Conservation (phyloP, 164 flowering plant genomes). For the Cinnamomum chago region DNA sequence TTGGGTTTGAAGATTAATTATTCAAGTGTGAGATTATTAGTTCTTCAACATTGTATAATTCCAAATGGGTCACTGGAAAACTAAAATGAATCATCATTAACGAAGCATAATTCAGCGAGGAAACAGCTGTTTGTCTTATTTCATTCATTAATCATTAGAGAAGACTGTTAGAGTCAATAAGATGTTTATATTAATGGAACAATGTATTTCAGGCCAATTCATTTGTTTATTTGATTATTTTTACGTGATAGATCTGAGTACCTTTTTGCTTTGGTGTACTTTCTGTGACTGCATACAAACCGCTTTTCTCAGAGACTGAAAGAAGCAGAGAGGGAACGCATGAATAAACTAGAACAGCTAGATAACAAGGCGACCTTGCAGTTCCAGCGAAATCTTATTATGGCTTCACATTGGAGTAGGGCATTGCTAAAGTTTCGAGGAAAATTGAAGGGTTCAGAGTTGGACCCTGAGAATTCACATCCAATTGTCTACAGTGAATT, state of each 20-base stretch:
- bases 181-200: not conserved
- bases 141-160: too few species aligned
- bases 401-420: conserved; percentile 94
- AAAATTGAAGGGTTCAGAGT: conserved; percentile 84
- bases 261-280: not conserved
- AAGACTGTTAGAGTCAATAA: too few species aligned
- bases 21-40: too few species aligned
- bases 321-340: conserved; percentile 66
- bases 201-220: not conserved
- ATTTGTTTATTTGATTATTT: not conserved
- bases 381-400: conserved; percentile 80
- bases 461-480: conserved; percentile 89
- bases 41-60: too few species aligned
- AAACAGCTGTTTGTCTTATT: too few species aligned
- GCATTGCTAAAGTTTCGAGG: conserved; percentile 63
- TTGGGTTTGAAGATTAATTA: too few species aligned
- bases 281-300: not conserved
- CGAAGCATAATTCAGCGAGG: too few species aligned
- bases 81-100: too few species aligned
- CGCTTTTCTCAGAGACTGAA: conserved; percentile 53
- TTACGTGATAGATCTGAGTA: not conserved
- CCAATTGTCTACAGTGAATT: conserved; percentile 80
- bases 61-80: too few species aligned
- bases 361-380: conserved; percentile 74
- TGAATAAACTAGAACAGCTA: conserved; percentile 64